phyloP scores from a whole-genome alignment of 441 rosid species.

The Erysimum cheiri region DNA sequence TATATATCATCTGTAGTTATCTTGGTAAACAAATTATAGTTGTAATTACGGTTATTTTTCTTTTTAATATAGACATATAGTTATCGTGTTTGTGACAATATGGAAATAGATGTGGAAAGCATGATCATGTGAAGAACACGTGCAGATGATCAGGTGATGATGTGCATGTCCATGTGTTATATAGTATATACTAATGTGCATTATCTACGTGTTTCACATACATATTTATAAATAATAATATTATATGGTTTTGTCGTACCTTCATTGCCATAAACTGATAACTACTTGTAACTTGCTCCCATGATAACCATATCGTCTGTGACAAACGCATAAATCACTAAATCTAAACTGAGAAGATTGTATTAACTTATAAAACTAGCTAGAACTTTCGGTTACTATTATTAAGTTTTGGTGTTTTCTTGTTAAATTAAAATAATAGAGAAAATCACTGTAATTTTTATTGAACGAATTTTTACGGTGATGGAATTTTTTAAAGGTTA shows the following conservation, averaged over 20 bases:
- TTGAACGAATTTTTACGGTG: background rate
- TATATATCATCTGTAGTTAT: background rate
- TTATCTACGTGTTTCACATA: conserved; percentile 39
- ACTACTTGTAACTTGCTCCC: conserved; percentile 3
- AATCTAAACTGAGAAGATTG: background rate
- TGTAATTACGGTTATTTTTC: too few relatives aligned
- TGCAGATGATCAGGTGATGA: conserved; percentile 10
- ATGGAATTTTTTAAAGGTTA: background rate
- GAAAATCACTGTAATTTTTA: background rate
- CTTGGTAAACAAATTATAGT: too few relatives aligned
- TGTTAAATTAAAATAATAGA: background rate
- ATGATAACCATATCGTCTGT: background rate
- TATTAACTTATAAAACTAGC: background rate
- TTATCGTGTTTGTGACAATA: background rate
- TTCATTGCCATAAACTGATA: background rate
- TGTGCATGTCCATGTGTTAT: conserved; percentile 30
- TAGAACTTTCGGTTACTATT: background rate
- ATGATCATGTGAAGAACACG: conserved; percentile 20
- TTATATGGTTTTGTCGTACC: background rate
- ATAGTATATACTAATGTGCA: background rate
- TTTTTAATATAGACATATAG: background rate
- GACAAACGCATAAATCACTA: background rate
- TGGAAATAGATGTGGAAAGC: conserved; percentile 22
- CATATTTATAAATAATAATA: background rate
- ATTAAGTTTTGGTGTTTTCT: background rate